Evolutionary conservation across 176 grass and related monocot genomes (phyloP), one percentile per base, ranked within the genome.

Genomic region (Musa troglodytarum): DNA sequence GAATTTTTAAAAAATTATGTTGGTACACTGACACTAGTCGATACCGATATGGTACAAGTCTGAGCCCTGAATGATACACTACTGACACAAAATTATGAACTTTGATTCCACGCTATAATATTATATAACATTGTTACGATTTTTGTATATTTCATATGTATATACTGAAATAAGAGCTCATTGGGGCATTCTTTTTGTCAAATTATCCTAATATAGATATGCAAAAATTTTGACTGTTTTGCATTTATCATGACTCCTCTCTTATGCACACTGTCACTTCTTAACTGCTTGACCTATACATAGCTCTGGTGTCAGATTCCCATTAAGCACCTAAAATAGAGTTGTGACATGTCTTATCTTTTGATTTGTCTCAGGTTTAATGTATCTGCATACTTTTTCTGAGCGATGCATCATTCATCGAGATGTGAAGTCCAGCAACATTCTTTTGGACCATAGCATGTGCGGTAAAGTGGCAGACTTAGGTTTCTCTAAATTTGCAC

Each of bases 391-490:
- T 76, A 81, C 68, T 54, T 92, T 88, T 82, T 75, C 67, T 62
- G 89, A 81, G 8, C 81, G 83, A 14, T 92, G 83, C 58, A 86
- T 92, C 81, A 92, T 92, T 83, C 89, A 92, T 81, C 83, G 86
- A 81, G 89, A 92, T 74, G 73, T 92, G 22, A 92, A 92, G 77
- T 84, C 89, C 53, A 92, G 89, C 81, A 92, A 92, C 78, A 92
- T 92, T 79, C 89, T 92, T 76, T 68, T 88, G 68, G 89, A 92
- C 79, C 81, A 92, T 73, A 86, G 52, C 75, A 92, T 92, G 89
- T 88, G 86, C 66, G 89, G 89, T 50, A 92, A 92, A 79, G 80
- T 92, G 50, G 78, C 86, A 0, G 81, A 92, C 67, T 88, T 92
- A 17, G 86, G 89, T 51, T 92, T 92, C 79, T 92, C 89, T 49